Evolutionary conservation across 139 green algal genomes (phyloP), one percentile per base, ranked within the genome.

Genomic region (Coelastrella sp.): DNA sequence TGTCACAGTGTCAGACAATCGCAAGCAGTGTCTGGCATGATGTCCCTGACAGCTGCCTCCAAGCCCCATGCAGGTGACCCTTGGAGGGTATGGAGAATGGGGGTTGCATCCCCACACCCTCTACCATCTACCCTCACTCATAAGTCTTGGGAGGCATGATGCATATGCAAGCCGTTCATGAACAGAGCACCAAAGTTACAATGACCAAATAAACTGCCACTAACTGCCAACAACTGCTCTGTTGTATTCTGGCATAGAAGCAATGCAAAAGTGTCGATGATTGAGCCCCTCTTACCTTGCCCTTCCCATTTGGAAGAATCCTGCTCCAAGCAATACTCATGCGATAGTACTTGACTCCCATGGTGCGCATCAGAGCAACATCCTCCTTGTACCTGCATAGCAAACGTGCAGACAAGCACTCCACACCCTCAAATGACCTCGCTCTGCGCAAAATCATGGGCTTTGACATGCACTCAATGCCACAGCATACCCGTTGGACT

Each of bases 291-390:
- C 24, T 57, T 27, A 87, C 82, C 65, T 87, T 87, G 10, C 91
- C 87, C 14, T 63, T 66, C 8, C 91, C 91, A 25, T 84, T 90
- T 49, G 93, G 93, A 24, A 94, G 63, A 7, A 95, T 84, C n/a
- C 93, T 90, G 10, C 85, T 79, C 93, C 93, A 95, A 10, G 91
- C 82, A 57, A 95, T 93, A 74, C 79, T 92, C 80, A 95, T 91
- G 76, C 93, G 87, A 84, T 95, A 95, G 56, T 89, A 90, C 58
- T 82, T 84, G 22, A 95, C 84, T 24, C 93, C 93, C 91, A 95
- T 93, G 27, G 58, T 12, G 58, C 87, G 83, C 85, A 95, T 90
- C 22, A 92, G 72, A 14, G 68, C 82, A 58, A 95, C 85, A 89
- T 95, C 93, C 63, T 95, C 87, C 75, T 93, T 92, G 49, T 82